Evolutionary conservation across 2,329 filamentous ascomycete genomes (phyloP), one percentile per base, ranked within the genome.

Genomic region (Neonectria coccinea): DNA sequence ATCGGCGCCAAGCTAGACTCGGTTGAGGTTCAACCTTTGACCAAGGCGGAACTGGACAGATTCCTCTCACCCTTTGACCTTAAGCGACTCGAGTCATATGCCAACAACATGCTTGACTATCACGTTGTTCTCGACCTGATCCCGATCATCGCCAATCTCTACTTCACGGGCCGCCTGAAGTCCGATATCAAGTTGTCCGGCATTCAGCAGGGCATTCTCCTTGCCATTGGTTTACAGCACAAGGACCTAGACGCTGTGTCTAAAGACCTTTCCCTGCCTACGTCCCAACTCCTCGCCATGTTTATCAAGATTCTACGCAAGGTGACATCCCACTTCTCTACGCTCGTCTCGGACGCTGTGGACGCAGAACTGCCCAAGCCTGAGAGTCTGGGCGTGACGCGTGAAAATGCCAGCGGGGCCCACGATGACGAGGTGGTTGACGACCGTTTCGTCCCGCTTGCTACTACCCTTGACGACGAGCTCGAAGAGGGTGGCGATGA

Each of bases 291-390:
- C 4, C 84, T 99, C 67, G 94, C 95, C 65, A 97, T 98, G 91
- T 98, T 99, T 79, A 93, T 97, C 78, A 99, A 99, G 84, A 91
- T 97, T 65, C 86, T 97, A 64, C 89, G 94, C 69, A 98, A 98
- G 82, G 86, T 97, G 42, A 92, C 92, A 3, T 85, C 87, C 3
- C 88, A 94, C 76, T 96, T 99, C 80, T 88, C 89, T 33, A 82
- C 85, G 4, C 80, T 98, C 1, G 85, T 97, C 3, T 88, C 93
- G 45, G 89, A 88, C 4, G 93, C 92, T 0, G 90, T 91, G 11
- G 90, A 88, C 60, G 87, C 89, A 1, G 84, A 88, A 51, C 82
- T 94, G 72, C 91, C 91, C 4, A 81, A 83, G 48, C 78, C 84
- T 2, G 83, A 87, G 70, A 83, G 78, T 55, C 81, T 88, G 8